A percentile compares a stretch with the other conserved stretches of the same genome.
phyloP scores from a whole-genome alignment of 371 early-diverging fungal species.

The Actinomortierella ambigua region DNA sequence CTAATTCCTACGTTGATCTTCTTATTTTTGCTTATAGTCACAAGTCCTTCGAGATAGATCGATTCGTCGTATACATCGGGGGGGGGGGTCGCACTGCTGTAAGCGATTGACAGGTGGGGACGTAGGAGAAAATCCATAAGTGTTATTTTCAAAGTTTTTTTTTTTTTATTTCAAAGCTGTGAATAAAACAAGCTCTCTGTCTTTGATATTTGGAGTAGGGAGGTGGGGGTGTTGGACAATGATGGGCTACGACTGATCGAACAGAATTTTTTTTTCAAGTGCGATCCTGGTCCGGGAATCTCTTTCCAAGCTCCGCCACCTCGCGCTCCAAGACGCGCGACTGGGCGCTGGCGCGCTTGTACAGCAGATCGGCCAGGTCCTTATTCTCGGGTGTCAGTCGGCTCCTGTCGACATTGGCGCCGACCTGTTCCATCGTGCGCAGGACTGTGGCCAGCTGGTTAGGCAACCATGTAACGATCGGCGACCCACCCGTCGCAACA shows the following conservation, averaged over 20 bases:
- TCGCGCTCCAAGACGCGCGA: constrained; percentile 64
- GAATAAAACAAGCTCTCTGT: no score
- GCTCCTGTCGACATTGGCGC: constrained; percentile 46
- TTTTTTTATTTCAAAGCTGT: no score
- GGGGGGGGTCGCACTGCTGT: no score
- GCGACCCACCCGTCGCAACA: constrained; percentile 64
- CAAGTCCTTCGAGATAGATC: no score
- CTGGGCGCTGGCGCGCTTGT: constrained; percentile 64
- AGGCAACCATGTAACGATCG: constrained; percentile 68
- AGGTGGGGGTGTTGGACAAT: not conserved
- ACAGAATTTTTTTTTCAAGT: not conserved
- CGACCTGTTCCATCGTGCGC: constrained; percentile 59
- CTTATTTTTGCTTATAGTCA: no score
- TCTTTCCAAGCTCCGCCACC: constrained; percentile 55
- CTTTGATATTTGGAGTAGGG: not conserved
- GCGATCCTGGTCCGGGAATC: constrained; percentile 45
- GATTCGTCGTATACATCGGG: no score
- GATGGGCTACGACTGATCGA: not conserved
- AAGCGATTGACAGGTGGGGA: no score
- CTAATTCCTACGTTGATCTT: no score
- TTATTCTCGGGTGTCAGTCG: constrained; percentile 59
- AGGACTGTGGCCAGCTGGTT: constrained; percentile 74
- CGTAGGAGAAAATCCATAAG: no score
- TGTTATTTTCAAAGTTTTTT: no score
- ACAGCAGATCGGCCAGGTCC: constrained; percentile 57